A percentile compares a stretch with the other conserved stretches of the same genome.
Conservation (phyloP, 2,329 filamentous ascomycete species). For the Aspergillus costaricaensis region DNA sequence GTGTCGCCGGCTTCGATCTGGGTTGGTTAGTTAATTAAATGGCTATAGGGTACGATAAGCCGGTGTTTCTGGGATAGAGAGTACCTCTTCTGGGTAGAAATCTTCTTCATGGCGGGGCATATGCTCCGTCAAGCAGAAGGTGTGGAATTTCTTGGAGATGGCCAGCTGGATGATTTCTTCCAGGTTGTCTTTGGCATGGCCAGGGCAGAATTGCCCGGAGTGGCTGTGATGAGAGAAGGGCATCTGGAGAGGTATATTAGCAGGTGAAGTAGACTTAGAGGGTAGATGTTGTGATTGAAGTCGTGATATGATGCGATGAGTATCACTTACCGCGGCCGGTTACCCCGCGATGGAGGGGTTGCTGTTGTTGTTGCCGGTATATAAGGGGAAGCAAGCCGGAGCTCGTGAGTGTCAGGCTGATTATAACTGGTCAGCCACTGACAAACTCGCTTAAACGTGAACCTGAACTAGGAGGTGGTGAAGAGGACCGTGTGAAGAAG, state of each 20-base stretch:
- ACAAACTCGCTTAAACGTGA: neutral
- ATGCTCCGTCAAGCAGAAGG: slow-evolving; percentile 89
- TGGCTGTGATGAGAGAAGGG: slow-evolving; percentile 98
- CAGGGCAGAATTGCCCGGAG: slow-evolving; percentile 93
- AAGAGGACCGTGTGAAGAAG: neutral
- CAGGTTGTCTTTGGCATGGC: slow-evolving; percentile 81
- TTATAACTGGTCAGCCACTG: neutral
- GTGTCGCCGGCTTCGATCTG: slow-evolving; percentile 37
- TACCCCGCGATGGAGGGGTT: slow-evolving; percentile 7
- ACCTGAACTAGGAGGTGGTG: neutral
- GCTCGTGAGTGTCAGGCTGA: neutral
- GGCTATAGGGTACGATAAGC: neutral
- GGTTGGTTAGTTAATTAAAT: neutral
- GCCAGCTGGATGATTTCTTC: slow-evolving; percentile 82
- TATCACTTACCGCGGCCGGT: slow-evolving; percentile 6
- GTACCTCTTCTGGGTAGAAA: slow-evolving; percentile 87
- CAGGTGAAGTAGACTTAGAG: neutral
- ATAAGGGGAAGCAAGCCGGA: neutral
- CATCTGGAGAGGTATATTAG: slow-evolving; percentile 56
- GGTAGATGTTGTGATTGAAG: neutral
- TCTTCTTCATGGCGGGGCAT: slow-evolving; percentile 82
- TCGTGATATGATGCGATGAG: neutral
- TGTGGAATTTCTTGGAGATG: slow-evolving; percentile 74
- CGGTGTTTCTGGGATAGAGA: too few species aligned
- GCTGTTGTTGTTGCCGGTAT: neutral